phyloP scores from a whole-genome alignment of 108 stramenopile genomes.

The Cyclotella kingstonii region DNA sequence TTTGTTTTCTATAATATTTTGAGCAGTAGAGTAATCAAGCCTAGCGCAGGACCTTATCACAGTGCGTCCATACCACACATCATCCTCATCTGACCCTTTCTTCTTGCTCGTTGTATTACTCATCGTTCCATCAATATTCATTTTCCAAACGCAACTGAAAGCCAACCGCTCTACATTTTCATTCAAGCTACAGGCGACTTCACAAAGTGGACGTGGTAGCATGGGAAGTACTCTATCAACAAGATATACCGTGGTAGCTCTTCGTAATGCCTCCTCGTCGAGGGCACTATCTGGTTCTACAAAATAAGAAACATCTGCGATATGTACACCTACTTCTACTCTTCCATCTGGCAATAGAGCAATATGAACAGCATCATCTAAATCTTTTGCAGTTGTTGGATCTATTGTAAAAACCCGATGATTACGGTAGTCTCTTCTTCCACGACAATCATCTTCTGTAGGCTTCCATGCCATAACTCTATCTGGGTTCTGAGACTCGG shows the following conservation, averaged over 20 bases:
- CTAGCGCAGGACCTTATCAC: constrained; percentile 94
- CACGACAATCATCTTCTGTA: constrained; percentile 63
- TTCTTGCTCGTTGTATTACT: constrained; percentile 34
- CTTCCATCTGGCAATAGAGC: constrained; percentile 66
- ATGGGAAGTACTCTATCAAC: constrained; percentile 92
- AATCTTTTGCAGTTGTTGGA: constrained; percentile 93
- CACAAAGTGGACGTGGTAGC: constrained; percentile 90
- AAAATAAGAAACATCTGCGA: constrained; percentile 97
- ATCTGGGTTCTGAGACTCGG: background rate
- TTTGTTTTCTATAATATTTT: constrained; percentile 90
- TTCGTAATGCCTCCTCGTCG: constrained; percentile 88
- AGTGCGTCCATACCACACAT: constrained; percentile 91
- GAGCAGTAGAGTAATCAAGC: constrained; percentile 94
- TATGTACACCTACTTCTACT: constrained; percentile 94
- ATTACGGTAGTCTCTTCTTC: constrained; percentile 76
- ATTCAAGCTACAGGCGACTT: constrained; percentile 93
- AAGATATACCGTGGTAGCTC: constrained; percentile 95
- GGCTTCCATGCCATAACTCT: constrained; percentile 82
- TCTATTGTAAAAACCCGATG: constrained; percentile 92
- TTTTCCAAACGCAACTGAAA: constrained; percentile 93
- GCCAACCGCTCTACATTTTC: constrained; percentile 93
- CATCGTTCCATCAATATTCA: constrained; percentile 91
- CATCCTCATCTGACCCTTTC: constrained; percentile 36
- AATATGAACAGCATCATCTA: constrained; percentile 95
- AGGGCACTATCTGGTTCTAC: constrained; percentile 69